phyloP scores from a whole-genome alignment of 108 stramenopile species.

The Skeletonema menzelii region DNA sequence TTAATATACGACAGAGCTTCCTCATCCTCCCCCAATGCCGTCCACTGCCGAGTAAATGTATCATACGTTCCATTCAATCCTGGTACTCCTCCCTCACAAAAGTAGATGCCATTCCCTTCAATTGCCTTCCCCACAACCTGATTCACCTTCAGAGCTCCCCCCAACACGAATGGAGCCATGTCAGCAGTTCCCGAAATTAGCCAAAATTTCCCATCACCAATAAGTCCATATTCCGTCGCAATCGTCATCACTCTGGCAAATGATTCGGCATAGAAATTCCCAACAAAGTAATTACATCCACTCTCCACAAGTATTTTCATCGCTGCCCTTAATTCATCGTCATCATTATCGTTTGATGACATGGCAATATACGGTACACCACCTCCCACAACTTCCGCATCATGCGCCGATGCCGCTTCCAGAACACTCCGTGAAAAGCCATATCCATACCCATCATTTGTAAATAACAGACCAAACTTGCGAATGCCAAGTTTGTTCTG shows the following conservation, averaged over 20 bases:
- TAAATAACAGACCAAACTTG: not conserved
- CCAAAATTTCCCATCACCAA: not conserved
- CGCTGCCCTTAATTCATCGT: not conserved
- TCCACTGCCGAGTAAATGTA: conserved; percentile 3
- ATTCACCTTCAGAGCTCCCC: not conserved
- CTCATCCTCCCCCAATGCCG: not conserved
- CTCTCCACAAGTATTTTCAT: not conserved
- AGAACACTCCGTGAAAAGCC: not conserved
- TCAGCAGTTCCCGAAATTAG: not conserved
- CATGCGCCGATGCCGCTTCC: not conserved
- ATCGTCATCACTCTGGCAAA: conserved; percentile 3
- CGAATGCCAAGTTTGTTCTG: not conserved
- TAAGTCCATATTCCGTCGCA: not conserved
- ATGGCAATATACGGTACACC: not conserved
- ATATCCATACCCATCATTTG: not conserved
- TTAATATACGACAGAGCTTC: not conserved
- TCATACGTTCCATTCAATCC: conserved; percentile 5
- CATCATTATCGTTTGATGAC: not conserved
- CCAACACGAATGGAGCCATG: not conserved
- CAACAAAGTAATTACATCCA: conserved; percentile 8
- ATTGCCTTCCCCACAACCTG: not conserved
- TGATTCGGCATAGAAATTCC: not conserved
- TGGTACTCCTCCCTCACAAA: conserved; percentile 5
- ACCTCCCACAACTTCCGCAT: not conserved
- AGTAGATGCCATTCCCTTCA: conserved; percentile 1